These are phyloP conservation scores for Dothideomycetidae sp. DNA, from an alignment of 2,329 filamentous ascomycete species.

Conservation along the genomic window DNA sequence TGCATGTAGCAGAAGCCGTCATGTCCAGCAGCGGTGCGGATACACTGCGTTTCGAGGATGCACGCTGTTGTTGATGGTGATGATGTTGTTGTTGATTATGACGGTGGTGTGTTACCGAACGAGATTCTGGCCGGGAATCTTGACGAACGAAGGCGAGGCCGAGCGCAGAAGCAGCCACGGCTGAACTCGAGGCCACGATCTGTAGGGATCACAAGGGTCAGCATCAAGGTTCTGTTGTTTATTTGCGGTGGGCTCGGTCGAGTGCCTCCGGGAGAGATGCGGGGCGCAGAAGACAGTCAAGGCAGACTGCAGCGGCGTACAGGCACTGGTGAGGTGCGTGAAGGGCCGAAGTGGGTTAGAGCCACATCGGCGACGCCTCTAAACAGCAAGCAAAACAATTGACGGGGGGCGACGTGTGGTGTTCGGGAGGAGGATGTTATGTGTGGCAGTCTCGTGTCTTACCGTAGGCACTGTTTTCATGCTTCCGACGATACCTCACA, in stretches of 20 bases:
- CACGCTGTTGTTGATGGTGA: neutral
- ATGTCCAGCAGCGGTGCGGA: slow-evolving; percentile 11
- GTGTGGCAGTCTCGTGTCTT: slow-evolving; percentile 16
- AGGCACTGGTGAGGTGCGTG: neutral
- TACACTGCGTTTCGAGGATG: slow-evolving; percentile 2
- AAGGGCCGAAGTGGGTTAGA: neutral
- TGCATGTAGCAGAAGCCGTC: slow-evolving; percentile 13
- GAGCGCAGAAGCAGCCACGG: slow-evolving; percentile 44
- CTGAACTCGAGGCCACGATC: slow-evolving; percentile 49
- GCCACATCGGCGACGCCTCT: neutral
- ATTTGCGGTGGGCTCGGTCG: neutral
- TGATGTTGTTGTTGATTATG: neutral
- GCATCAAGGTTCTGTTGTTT: slow-evolving; percentile 3
- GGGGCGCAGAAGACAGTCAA: slow-evolving; percentile 5
- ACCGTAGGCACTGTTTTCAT: slow-evolving; percentile 35
- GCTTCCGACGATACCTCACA: slow-evolving; percentile 20
- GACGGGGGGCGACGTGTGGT: neutral
- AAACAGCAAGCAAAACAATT: neutral
- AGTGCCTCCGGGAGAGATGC: slow-evolving; percentile 4
- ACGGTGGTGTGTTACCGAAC: neutral
- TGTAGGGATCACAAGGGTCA: slow-evolving; percentile 21
- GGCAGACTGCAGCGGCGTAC: slow-evolving; percentile 4
- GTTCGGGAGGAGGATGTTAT: neutral
- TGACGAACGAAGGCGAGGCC: slow-evolving; percentile 44
- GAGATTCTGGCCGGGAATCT: slow-evolving; percentile 20